Evolutionary conservation across 208 protist genomes (phyloP), one percentile per base, ranked within the genome.

Genomic region (Crithidia mellificae): DNA sequence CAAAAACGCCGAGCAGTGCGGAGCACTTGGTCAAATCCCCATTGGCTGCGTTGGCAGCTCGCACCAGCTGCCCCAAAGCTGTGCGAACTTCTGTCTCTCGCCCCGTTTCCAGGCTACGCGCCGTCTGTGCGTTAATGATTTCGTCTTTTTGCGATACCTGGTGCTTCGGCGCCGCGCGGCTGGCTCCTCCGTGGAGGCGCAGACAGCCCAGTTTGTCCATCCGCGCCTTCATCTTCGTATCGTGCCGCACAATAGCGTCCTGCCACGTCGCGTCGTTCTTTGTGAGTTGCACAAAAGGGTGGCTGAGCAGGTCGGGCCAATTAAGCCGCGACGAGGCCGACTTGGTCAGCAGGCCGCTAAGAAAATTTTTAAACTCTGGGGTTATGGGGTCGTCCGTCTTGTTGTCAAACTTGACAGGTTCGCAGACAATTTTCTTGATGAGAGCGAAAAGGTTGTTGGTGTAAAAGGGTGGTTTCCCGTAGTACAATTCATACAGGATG

Each of bases 401-500:
- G 46, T 47, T 47, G 7, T 75, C 69, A 68, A 96, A 97, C 63
- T 85, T 90, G 19, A 96, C 86, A 15, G 93, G 86, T 54, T 97
- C 87, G 20, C 91, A 85, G 14, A 98, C 83, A 66, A 99, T 99
- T 63, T 98, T 84, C 46, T 97, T 93, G 63, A 99, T 98, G 14
- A 99, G 76, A 17, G 93, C 92, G 68, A 97, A 98, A 8, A 99
- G 85, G 75, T 96, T 98, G 56, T 96, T 97, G 19, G 97, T 98
- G 71, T 96, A 97, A 72, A 99, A 99, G 1, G 98, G 98, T 25
- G 98, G 97, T 59, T 91, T 84, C 15, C 98, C 98, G 34, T 94
- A 94, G 67, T 93, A 97, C 6, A 99, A 68, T 72, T 99, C 98
- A 74, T 99, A 99, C 49, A 99, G 70, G 67, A 99, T 99, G 32